These are phyloP conservation scores for Cystobasidium ongulense DNA, from an alignment of 768 basidiomycete species.

Conservation along the genomic window DNA sequence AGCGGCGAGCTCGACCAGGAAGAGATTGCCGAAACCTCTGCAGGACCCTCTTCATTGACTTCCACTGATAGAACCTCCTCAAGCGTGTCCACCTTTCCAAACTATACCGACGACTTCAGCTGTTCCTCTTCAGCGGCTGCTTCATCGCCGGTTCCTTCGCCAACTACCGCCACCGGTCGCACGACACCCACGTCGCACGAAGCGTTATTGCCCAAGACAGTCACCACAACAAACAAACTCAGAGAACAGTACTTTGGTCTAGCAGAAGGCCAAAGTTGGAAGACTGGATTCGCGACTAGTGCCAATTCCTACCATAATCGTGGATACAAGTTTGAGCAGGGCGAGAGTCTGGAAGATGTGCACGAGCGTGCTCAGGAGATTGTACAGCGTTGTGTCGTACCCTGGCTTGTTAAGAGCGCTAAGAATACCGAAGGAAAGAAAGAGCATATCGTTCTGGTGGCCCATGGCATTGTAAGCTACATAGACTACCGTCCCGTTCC, in stretches of 20 bases:
- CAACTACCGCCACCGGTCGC: constrained; percentile 6
- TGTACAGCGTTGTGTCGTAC: constrained; percentile 46
- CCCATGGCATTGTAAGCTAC: constrained; percentile 48
- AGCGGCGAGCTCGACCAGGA: not conserved
- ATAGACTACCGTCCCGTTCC: constrained; percentile 15
- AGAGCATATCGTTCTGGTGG: constrained; percentile 45
- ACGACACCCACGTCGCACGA: constrained; percentile 23
- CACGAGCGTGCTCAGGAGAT: constrained; percentile 45
- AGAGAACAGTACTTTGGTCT: constrained; percentile 49
- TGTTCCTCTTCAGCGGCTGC: constrained; percentile 28
- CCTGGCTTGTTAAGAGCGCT: constrained; percentile 40
- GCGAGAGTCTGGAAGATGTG: constrained; percentile 48
- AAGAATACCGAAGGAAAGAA: constrained; percentile 29
- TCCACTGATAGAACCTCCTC: not conserved
- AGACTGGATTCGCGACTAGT: constrained; percentile 37
- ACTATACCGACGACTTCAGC: constrained; percentile 21
- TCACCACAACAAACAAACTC: constrained; percentile 44
- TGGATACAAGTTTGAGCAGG: constrained; percentile 45
- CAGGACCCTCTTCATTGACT: constrained; percentile 6
- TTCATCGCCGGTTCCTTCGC: constrained; percentile 27
- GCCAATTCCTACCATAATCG: constrained; percentile 41
- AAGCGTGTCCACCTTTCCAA: not conserved
- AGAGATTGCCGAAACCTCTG: not conserved
- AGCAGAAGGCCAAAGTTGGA: constrained; percentile 42
- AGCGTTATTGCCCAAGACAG: constrained; percentile 39